A percentile compares a stretch with the other conserved stretches of the same genome.
Evolutionary conservation across 1,284 basidiomycete genomes (phyloP).

Genomic region (Leccinum griseonigrum): DNA sequence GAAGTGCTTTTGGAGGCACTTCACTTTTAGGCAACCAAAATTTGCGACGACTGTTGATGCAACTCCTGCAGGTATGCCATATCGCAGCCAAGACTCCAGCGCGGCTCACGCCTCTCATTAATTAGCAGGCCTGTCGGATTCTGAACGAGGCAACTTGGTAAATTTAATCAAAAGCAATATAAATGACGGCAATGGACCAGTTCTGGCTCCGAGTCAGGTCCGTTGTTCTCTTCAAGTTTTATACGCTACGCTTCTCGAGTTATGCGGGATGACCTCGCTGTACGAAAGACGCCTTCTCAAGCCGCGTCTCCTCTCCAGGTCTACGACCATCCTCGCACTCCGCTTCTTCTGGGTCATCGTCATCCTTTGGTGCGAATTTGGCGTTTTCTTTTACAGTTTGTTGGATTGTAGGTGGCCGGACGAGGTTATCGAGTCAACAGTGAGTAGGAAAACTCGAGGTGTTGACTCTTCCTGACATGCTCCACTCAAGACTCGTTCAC

Average conservation of each 20-base stretch:
- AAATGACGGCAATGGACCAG: too few relatives aligned
- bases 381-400: slow-evolving; percentile 51
- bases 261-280: slow-evolving; percentile 30
- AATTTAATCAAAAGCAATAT: not conserved
- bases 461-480: slow-evolving; percentile 8
- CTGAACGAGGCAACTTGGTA: not conserved
- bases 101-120: too few relatives aligned
- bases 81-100: too few relatives aligned
- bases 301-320: slow-evolving; percentile 24
- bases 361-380: slow-evolving; percentile 71
- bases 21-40: too few relatives aligned
- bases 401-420: slow-evolving; percentile 63
- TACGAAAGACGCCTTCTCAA: slow-evolving; percentile 27
- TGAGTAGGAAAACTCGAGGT: slow-evolving; percentile 21
- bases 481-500: slow-evolving; percentile 13
- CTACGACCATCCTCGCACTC: slow-evolving; percentile 32
- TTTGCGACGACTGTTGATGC: too few relatives aligned
- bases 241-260: not conserved
- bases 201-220: too few relatives aligned
- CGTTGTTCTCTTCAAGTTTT: not conserved
- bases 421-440: slow-evolving; percentile 27
- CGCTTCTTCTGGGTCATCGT: slow-evolving; percentile 55
- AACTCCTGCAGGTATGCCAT: too few relatives aligned
- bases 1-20: too few relatives aligned
- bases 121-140: too few relatives aligned